Evolutionary conservation across 202 grass and related monocot species (phyloP).

Genomic region (Zoysia matrella): DNA sequence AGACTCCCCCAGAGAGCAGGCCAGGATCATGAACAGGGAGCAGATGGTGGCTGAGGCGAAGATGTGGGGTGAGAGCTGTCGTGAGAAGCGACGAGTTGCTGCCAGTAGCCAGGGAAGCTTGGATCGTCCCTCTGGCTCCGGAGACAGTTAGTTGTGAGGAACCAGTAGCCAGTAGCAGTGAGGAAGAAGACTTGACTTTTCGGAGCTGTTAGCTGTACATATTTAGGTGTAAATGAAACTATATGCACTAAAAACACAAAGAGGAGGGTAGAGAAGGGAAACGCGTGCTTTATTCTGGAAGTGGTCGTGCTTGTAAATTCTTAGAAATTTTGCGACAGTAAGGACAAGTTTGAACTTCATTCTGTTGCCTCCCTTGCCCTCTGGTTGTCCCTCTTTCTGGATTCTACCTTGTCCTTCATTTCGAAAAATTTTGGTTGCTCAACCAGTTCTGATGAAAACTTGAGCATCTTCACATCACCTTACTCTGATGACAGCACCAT

Average conservation of each 20-base stretch:
- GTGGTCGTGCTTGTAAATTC: constrained; percentile 76
- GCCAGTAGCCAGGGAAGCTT: constrained; percentile 46
- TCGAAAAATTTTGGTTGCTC: not conserved
- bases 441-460: not conserved
- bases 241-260: not conserved
- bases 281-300: constrained; percentile 43
- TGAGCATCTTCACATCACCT: not conserved
- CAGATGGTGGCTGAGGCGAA: constrained; percentile 89
- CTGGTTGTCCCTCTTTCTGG: not conserved
- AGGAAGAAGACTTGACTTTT: constrained; percentile 24
- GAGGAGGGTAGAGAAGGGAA: not conserved
- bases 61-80: constrained; percentile 91
- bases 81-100: constrained; percentile 78
- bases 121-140: constrained; percentile 52
- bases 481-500: not conserved
- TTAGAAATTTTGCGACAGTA: constrained; percentile 69
- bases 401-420: not conserved
- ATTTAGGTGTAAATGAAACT: constrained; percentile 43
- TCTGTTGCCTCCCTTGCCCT: not conserved
- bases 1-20: constrained; percentile 52
- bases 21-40: constrained; percentile 58
- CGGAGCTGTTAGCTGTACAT: constrained; percentile 72
- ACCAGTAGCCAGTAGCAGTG: too few relatives aligned
- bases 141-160: constrained; percentile 40
- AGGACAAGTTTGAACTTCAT: constrained; percentile 27